Conservation (phyloP, 1,139 yeast species). For the Arxiozyma telluris region DNA sequence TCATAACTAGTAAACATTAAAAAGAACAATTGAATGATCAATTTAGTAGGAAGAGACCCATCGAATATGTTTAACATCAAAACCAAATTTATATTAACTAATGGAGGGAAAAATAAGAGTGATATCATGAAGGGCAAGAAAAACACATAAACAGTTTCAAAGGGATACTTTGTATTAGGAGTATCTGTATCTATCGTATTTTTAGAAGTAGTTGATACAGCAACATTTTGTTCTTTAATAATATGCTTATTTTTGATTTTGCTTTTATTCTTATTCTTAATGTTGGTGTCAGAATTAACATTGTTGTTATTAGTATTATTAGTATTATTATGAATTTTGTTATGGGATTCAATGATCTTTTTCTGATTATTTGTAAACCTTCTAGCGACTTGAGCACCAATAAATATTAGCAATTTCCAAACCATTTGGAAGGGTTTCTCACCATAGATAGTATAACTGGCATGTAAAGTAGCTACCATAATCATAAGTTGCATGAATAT, state of each 20-base stretch:
- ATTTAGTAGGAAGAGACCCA: constrained; percentile 9
- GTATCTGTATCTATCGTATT: neutral
- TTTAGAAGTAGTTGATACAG: too few relatives aligned
- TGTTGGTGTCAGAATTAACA: neutral
- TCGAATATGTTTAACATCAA: constrained; percentile 20
- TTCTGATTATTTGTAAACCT: neutral
- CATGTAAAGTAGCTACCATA: constrained; percentile 3
- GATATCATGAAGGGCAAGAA: constrained; percentile 24
- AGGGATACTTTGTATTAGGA: constrained; percentile 2
- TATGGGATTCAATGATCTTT: neutral
- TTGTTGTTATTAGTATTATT: too few relatives aligned
- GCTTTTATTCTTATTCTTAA: neutral
- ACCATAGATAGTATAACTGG: constrained; percentile 1
- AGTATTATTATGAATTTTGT: neutral
- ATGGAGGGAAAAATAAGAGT: constrained; percentile 14
- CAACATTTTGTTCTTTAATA: neutral
- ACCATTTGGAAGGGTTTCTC: constrained; percentile 1
- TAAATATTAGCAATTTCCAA: constrained; percentile 3
- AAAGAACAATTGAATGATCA: constrained; percentile 9
- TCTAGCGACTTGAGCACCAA: constrained; percentile 3
- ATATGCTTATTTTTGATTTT: neutral
- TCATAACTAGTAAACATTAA: constrained; percentile 5
- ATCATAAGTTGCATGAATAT: constrained; percentile 2
- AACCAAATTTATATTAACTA: constrained; percentile 15
- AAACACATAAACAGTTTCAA: constrained; percentile 21